Evolutionary conservation across 345 rosid species (phyloP), one percentile per base, ranked within the genome.

Genomic region (Physaria fendleri): DNA sequence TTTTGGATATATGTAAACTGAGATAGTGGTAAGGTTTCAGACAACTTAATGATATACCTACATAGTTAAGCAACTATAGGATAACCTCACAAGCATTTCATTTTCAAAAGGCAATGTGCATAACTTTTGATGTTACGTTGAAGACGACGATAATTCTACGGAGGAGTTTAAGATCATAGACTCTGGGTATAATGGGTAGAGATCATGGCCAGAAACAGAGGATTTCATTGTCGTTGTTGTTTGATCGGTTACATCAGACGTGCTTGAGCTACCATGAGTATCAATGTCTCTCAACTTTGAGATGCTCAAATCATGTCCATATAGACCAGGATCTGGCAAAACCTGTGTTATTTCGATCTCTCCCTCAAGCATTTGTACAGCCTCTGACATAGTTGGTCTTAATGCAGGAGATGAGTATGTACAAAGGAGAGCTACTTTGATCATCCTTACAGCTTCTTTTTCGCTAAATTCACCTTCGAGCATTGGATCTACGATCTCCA

Each of bases 331-430:
- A 47, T 71, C 75, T 0, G 72, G 62, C n/a, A 67, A 11, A 9
- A 47, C 18, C 40, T 71, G 59, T 1, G 59, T 65, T 11, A 74
- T 48, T 6, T 16, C 21, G 0, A 23, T 32, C 28, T 18, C 48
- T 46, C 79, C 79, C 44, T 69, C 72, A 3, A 78, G 72, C 80
- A 76, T 81, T 8, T 32, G 28, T 34, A 76, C 73, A 4, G 21
- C 82, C 25, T 64, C 67, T 4, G 85, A 57, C 85, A 80, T 77
- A 0, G 56, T 58, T 37, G 82, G 82, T 58, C 85, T 67, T 11
- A 71, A 23, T 0, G 76, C 7, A 4, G 80, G 73, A 8, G 82
- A 80, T 3, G 65, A 49, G 43, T 64, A 67, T n/a, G 78, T 60
- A 68, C 85, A 80, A n/a, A 75, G 15, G 0, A 81, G 68, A 18